Base-by-base conservation (phyloP, 306 rosid genomes). In the Quercus wislizeni region DNA sequence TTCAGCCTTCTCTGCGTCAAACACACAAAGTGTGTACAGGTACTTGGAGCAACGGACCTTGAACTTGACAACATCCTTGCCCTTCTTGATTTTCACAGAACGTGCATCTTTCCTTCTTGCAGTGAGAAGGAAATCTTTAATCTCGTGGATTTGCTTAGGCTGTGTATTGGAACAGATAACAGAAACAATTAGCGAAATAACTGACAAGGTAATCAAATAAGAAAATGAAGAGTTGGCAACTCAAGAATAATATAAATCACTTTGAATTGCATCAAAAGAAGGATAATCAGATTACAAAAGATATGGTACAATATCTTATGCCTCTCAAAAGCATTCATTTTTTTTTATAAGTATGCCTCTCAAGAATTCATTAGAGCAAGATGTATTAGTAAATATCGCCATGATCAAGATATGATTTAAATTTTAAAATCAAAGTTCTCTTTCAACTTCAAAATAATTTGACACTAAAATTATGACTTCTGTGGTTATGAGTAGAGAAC, bases 141-240 rank as follows among this genome's bases (percentile, higher is more conserved):
- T 93, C 93, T 93, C 98, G 0, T 87, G 94, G 76, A 93, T 91
- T 90, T 93, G 97, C 90, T 93, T 93, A 55, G 98, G 98, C 98
- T 93, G 85, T 25, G 72, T 3, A 2, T 33, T 30, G 71, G 6
- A 33, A 67, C 71, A 19, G 7, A 9, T 0, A 1, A 67, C 30
- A 21, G 5, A 33, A 31, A 67, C 15, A 13, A 19, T 63, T 63
- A 63, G 41, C 17, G 19, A 18, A n/a, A 18, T 7, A 19, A 7
- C 3, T n/a, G 23, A 35, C 15, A 19, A 18, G 30, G 6, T 3
- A 63, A 38, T 35, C 9, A n/a, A 67, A 19, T 4, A 9, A n/a
- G 11, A 35, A 12, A 49, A 49, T 49, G 54, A 49, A 49, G 54
- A 49, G 54, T 49, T 49, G 17, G 54, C 54, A 49, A 11, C 5